phyloP scores from a whole-genome alignment of 1,284 basidiomycete species.

The Golubevia pallescens region DNA sequence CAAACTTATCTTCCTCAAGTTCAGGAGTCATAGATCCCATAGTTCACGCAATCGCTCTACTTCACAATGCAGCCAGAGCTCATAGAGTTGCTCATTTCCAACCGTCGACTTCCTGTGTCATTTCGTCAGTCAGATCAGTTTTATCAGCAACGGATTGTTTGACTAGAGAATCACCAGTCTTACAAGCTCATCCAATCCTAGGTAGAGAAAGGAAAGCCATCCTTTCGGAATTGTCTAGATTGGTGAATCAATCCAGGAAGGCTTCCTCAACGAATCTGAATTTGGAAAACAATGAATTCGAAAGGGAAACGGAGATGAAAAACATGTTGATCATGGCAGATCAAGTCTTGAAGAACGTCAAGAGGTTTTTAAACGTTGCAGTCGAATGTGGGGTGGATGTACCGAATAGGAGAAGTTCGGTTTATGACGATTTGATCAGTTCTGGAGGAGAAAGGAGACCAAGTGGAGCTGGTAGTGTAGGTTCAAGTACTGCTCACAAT shows the following conservation, averaged over 20 bases:
- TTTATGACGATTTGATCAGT: conserved; percentile 49
- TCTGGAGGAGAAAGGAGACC: conserved; percentile 12
- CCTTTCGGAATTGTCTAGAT: conserved; percentile 78
- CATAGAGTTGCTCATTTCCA: conserved; percentile 79
- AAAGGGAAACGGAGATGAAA: conserved; percentile 64
- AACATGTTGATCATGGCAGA: conserved; percentile 66
- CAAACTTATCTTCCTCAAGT: no score
- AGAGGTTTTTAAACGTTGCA: conserved; percentile 71
- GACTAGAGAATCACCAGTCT: conserved; percentile 77
- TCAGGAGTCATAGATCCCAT: conserved; percentile 67
- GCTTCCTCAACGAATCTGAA: conserved; percentile 71
- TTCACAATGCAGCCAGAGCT: conserved; percentile 81
- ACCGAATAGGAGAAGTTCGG: conserved; percentile 67
- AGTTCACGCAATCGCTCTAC: conserved; percentile 80
- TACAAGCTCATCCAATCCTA: conserved; percentile 74
- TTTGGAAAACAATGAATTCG: no score
- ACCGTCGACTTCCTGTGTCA: conserved; percentile 75
- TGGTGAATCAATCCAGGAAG: conserved; percentile 83
- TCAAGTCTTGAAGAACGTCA: conserved; percentile 67
- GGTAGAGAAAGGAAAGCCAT: conserved; percentile 81
- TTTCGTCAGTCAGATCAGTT: conserved; percentile 90
- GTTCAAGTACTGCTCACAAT: neutral
- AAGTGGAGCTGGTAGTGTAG: neutral
- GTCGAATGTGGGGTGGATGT: conserved; percentile 79
- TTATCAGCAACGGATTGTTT: conserved; percentile 84